These are phyloP conservation scores for Psilocybe cubensis DNA, from an alignment of 768 basidiomycete genomes.

Conservation along the genomic window DNA sequence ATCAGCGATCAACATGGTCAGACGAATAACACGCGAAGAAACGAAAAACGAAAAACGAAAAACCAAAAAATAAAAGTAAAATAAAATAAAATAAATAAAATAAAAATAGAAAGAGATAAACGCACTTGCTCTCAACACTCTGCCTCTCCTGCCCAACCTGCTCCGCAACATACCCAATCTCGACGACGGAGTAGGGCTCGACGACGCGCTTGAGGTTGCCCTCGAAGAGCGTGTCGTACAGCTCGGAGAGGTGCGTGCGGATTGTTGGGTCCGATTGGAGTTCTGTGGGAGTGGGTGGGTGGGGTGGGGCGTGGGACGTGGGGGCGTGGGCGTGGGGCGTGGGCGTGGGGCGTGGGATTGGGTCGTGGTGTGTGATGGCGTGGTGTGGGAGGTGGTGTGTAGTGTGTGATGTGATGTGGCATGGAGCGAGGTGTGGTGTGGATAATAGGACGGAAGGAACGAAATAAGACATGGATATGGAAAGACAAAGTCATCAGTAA, in stretches of 20 bases:
- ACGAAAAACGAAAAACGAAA: too few species aligned
- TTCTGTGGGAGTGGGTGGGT: constrained; percentile 48
- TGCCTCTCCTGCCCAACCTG: constrained; percentile 85
- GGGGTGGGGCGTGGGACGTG: not conserved
- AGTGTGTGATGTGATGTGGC: too few species aligned
- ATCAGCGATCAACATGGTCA: too few species aligned
- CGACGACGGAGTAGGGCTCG: constrained; percentile 93
- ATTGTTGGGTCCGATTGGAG: constrained; percentile 95
- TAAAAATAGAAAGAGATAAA: constrained; percentile 18
- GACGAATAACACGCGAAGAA: too few species aligned
- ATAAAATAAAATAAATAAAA: not conserved
- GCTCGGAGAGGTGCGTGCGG: constrained; percentile 88
- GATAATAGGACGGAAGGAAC: too few species aligned
- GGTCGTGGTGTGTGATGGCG: too few species aligned
- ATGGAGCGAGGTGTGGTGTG: too few species aligned
- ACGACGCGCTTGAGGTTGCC: constrained; percentile 95
- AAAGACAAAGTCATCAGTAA: too few species aligned
- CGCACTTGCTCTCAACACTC: constrained; percentile 90
- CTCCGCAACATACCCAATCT: constrained; percentile 89
- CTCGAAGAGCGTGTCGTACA: constrained; percentile 96
- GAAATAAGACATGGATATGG: too few species aligned
- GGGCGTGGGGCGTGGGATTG: not conserved
- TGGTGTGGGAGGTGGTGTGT: too few species aligned
- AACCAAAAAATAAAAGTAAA: not conserved
- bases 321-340: not conserved